Conservation (phyloP, 768 basidiomycete species). For the Tulasnella sp. region DNA sequence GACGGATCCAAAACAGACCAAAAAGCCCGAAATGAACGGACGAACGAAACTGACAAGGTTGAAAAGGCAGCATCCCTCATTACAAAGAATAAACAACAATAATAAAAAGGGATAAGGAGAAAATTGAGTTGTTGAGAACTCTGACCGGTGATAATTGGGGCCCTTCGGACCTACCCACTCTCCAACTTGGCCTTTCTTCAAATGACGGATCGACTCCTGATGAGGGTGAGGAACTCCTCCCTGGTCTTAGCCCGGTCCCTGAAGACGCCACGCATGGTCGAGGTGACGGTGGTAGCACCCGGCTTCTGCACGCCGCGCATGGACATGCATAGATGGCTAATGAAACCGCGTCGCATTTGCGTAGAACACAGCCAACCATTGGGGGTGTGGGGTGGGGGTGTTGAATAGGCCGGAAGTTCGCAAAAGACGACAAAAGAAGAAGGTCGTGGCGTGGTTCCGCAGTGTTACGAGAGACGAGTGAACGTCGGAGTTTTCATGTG, state of each 20-base stretch:
- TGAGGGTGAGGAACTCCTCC: slow-evolving; percentile 88
- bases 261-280: slow-evolving; percentile 98
- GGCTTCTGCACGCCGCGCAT: slow-evolving; percentile 99
- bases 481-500: background rate
- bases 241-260: slow-evolving; percentile 97
- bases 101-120: too few species aligned
- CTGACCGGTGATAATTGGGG: too few species aligned
- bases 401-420: background rate
- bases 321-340: slow-evolving; percentile 95
- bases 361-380: too few species aligned
- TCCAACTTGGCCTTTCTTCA: background rate
- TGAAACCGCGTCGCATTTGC: too few species aligned
- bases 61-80: too few species aligned
- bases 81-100: too few species aligned
- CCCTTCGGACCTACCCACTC: too few species aligned
- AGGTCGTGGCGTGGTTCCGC: background rate
- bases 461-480: background rate
- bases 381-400: background rate
- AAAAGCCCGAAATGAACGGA: too few species aligned
- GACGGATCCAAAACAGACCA: too few species aligned
- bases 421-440: background rate
- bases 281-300: slow-evolving; percentile 87
- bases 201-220: slow-evolving; percentile 26
- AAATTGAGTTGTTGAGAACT: too few species aligned
- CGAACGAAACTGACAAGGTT: too few species aligned